Base-by-base conservation (phyloP, 148 eudicot species). In the Amaranthus palmeri region DNA sequence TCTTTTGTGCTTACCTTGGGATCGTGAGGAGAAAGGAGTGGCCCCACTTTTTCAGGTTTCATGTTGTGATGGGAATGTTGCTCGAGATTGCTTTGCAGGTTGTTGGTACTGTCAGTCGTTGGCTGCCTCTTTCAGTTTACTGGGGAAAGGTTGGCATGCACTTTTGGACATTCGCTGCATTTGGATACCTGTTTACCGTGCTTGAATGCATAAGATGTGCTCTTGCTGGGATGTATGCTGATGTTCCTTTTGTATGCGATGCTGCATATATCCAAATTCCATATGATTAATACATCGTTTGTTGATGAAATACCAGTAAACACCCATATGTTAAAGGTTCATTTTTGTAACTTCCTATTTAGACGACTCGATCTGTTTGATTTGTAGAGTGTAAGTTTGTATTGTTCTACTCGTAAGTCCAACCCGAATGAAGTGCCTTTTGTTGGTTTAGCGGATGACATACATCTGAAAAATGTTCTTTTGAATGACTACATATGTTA, bases 41-140 rank as follows among this genome's bases (percentile, higher is more conserved):
- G 91, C 98, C 98, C 8, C 98, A 91, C 83, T 93, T 91, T 82
- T 91, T 91, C 42, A 79, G 98, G 76, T 93, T 93, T 79, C 95
- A 93, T 72, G 92, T 91, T 42, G 89, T 93, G 59, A 82, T 78
- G 83, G 96, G 90, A 6, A 91, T 91, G 97, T 75, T 93, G 52
- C 74, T 93, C 3, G 95, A 88, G 86, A 91, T 91, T 36, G 82
- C 90, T 2, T 66, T 93, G 81, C 96, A 93, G 86, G 83, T 84
- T 6, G 54, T 83, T 13, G 96, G 95, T 45, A 77, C 86, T 5
- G 74, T 83, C 47, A 85, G 95, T 62, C 85, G 92, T 46, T 93
- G 90, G 87, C 68, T 91, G 86, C 97, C 98, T 0, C 78, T 66
- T 8, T 86, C 85, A 2, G 74, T 87, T 2, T 93, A 90, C 49